Evolutionary conservation across 2,329 filamentous ascomycete genomes (phyloP), one percentile per base, ranked within the genome.

Genomic region (Zymoseptoria pseudotritici): DNA sequence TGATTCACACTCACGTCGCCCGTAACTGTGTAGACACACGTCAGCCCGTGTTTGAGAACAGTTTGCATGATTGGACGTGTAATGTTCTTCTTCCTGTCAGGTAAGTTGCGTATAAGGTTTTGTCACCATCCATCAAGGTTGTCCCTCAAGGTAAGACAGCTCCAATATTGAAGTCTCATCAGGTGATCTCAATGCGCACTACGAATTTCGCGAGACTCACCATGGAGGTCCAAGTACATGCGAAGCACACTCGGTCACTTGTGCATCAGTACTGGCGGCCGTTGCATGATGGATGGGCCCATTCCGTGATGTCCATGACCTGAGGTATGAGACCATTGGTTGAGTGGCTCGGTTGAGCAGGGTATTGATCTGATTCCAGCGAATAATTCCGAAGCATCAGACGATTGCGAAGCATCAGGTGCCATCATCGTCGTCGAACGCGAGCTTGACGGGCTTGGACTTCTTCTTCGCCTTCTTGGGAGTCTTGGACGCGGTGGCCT

Each of bases 381-480:
- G 19, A 17, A 52, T 21, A 20, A 11, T 21, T 20, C 20, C 17
- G 19, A 52, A 52, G 50, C 26, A 17, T 24, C 22, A 24, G 22
- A 52, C 13, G 19, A 11, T 21, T 20, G n/a, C 17, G 19, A 52
- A 22, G 20, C 50, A 19, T 59, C 59, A 60, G n/a, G 57, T 63
- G 17, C 57, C 66, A 9, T 70, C 70, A 19, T 70, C 70, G n/a
- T 72, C 67, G 22, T 70, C 69, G 57, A 74, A 74, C 2, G 71
- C 69, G 10, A 74, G 66, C 58, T 72, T 74, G 61, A 74, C 68
- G 29, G 68, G 63, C 59, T 73, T 73, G 4, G 63, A 53, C 58
- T 72, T 73, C 63, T 71, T 73, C 66, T 70, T 72, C 21, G 63
- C 55, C 58, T 72, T 74, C 61, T 73, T 71, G 7, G 56, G 57